Conservation (phyloP, 345 rosid species). For the rapeseed (Brassica napus) region DNA sequence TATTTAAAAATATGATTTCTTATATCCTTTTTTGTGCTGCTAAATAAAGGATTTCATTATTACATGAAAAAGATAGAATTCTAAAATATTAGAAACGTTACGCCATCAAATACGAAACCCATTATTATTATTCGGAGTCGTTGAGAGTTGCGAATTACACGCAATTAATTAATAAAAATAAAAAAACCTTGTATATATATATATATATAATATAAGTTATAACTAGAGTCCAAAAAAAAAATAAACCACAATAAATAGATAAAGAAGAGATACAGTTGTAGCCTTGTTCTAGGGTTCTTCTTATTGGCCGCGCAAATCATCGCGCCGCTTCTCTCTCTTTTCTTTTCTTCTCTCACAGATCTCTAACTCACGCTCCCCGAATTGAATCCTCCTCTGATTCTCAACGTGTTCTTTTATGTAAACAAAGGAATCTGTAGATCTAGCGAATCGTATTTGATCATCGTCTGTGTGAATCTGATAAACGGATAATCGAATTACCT, state of each 20-base stretch:
- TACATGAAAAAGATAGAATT: neutral
- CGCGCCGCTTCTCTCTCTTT: neutral
- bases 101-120: conserved; percentile 1
- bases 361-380: neutral
- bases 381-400: neutral
- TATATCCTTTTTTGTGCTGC: neutral
- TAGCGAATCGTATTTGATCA: conserved; percentile 12
- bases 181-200: neutral
- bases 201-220: neutral
- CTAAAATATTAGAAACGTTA: conserved; percentile 10
- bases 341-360: neutral
- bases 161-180: neutral
- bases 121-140: neutral
- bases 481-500: conserved; percentile 10
- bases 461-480: conserved; percentile 17
- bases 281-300: conserved; percentile 12
- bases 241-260: neutral
- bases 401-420: neutral
- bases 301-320: conserved; percentile 3
- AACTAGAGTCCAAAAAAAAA: neutral
- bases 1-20: neutral
- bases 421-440: conserved; percentile 17
- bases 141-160: conserved; percentile 6
- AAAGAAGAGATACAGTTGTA: neutral
- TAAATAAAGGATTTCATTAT: neutral